Base-by-base conservation (phyloP, 78 protist genomes). In the Speleostelium caveatum region DNA sequence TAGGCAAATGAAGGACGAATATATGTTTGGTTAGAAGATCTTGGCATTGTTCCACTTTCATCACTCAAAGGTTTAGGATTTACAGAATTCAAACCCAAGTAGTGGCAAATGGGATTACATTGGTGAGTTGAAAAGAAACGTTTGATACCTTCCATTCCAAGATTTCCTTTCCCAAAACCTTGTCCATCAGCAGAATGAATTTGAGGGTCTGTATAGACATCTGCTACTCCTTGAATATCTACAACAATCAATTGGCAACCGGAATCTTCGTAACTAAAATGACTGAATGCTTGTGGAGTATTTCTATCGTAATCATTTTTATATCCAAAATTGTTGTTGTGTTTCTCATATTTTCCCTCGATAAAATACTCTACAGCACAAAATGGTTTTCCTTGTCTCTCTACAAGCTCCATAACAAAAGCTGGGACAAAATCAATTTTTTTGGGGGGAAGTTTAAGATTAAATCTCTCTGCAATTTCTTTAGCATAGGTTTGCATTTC, bases 261-360 rank as follows among this genome's bases (percentile, higher is more conserved):
- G 28, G 97, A 94, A 7, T 67, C 95, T 42, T 89, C 97, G 58
- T 93, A 96, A 36, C 97, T 78, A 49, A 95, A 97, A 75, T 97
- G 98, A 22, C 96, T 78, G 62, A 97, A 97, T 3, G 97, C 97
- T n/a, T 96, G 98, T 33, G 97, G 98, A 22, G 98, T 95, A 92
- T 75, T 89, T 33, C 96, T 90, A 36, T 89, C 94, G 35, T 26
- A 75, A 32, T 89, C 94, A 55, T 86, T 59, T 38, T 86, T 95
- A 35, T 67, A 95, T 2, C 96, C 98, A 58, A 32, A 85, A 85
- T 97, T 97, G 77, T 86, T 93, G 93, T 97, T 97, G 93, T 96
- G 94, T 56, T 97, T 97, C 60, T 67, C 86, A 58, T 92, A 96
- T 41, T 77, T 55, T 16, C 98, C 96, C 19, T 76, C 93, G 51